phyloP scores from a whole-genome alignment of 179 eudicot species.

The Spergularia azorica region DNA sequence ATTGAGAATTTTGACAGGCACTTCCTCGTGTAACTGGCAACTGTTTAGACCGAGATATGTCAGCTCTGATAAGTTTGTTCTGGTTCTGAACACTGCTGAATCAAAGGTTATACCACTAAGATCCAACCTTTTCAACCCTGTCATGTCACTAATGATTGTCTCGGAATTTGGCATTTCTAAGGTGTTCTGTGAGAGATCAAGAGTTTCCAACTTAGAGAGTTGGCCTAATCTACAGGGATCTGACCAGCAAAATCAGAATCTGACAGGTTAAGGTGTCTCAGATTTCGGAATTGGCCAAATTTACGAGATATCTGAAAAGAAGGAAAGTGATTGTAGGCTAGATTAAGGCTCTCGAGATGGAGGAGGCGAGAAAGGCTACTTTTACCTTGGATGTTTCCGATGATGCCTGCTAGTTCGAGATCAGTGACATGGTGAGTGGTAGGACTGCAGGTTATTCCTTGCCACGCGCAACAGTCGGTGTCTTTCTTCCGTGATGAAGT shows the following conservation, averaged over 20 bases:
- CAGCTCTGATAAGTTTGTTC: no score
- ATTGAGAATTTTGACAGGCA: constrained; percentile 22
- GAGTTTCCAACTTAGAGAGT: constrained; percentile 13
- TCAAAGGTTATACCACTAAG: not conserved
- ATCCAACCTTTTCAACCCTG: constrained; percentile 15
- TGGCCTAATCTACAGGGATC: constrained; percentile 28
- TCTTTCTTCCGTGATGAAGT: constrained; percentile 28
- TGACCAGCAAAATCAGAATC: constrained; percentile 22
- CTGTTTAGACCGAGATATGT: no score
- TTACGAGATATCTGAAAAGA: constrained; percentile 22
- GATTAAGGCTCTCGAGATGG: constrained; percentile 28
- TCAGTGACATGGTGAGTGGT: constrained; percentile 17
- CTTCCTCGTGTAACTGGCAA: not conserved
- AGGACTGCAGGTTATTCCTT: constrained; percentile 38
- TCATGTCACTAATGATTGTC: constrained; percentile 18
- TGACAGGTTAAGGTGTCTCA: constrained; percentile 29
- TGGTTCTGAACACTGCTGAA: constrained; percentile 12
- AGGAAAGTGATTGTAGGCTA: constrained; percentile 32
- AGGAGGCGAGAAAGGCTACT: constrained; percentile 24
- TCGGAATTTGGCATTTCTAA: constrained; percentile 10
- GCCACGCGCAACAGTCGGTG: constrained; percentile 38
- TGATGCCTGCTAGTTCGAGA: constrained; percentile 33
- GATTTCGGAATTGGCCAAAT: constrained; percentile 21
- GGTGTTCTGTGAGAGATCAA: not conserved
- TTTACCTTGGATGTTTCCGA: constrained; percentile 23